These are phyloP conservation scores for Pleurotus ostreatus DNA, from an alignment of 768 basidiomycete genomes.

Conservation along the genomic window DNA sequence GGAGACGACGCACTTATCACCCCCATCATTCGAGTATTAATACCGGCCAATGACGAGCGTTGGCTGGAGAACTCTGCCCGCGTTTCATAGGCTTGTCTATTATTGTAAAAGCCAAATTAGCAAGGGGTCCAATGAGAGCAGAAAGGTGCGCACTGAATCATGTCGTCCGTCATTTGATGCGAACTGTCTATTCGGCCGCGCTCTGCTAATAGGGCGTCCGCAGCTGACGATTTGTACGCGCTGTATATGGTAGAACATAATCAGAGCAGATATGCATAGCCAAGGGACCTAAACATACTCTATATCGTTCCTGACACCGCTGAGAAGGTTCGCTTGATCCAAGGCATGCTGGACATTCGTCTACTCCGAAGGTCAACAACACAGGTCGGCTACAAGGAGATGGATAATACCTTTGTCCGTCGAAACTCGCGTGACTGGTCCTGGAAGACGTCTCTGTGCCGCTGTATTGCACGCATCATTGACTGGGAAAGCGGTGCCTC, in stretches of 20 bases:
- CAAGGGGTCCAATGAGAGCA: neutral
- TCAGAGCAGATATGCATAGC: neutral
- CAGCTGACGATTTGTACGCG: slow-evolving; percentile 85
- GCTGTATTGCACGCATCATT: slow-evolving; percentile 84
- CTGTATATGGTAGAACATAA: slow-evolving; percentile 32
- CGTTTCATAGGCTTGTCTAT: slow-evolving; percentile 91
- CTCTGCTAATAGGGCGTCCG: slow-evolving; percentile 85
- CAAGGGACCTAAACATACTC: slow-evolving; percentile 51
- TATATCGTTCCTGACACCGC: slow-evolving; percentile 92
- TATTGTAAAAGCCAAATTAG: slow-evolving; percentile 3
- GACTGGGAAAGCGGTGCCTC: slow-evolving; percentile 68
- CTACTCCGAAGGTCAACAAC: slow-evolving; percentile 29
- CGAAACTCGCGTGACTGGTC: slow-evolving; percentile 84
- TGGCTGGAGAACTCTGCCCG: slow-evolving; percentile 89
- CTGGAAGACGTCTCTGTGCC: slow-evolving; percentile 86
- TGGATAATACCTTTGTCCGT: slow-evolving; percentile 68
- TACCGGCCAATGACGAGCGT: slow-evolving; percentile 64
- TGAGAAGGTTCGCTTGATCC: slow-evolving; percentile 83
- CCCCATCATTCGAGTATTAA: slow-evolving; percentile 80
- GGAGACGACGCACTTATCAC: slow-evolving; percentile 63
- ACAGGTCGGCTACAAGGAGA: neutral
- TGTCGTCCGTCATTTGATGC: slow-evolving; percentile 91
- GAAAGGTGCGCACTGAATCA: slow-evolving; percentile 63
- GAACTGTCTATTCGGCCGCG: slow-evolving; percentile 87
- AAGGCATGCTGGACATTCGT: slow-evolving; percentile 78